Evolutionary conservation across 768 basidiomycete genomes (phyloP), one percentile per base, ranked within the genome.

Genomic region (Strobilomyces confusus): DNA sequence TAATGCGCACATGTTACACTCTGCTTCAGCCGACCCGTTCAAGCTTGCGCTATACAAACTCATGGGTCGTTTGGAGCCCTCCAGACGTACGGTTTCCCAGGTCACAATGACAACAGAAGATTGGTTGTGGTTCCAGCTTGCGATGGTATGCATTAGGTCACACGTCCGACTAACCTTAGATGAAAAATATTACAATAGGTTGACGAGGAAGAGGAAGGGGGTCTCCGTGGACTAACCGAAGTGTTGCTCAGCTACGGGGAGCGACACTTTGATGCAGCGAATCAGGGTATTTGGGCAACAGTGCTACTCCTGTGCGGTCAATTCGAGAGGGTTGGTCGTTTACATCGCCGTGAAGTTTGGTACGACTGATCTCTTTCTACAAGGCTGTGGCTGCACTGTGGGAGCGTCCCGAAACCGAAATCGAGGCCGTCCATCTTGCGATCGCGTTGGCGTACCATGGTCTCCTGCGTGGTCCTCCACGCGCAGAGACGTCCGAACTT

Each of bases 101-200:
- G 92, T 98, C 5, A 98, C 94, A 0, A 80, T 81, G 11, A 95
- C 94, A 1, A 94, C 92, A 2, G 97, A 98, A 67, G 97, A 99
- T 69, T 99, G 95, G 95, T 75, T 98, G 33, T 99, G 95, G 95
- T 86, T 95, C 76, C 95, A 99, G 72, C 79, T 98, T 14, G 79
- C 86, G 1, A 88, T 98, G 82, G 89, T 84, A 44, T 14, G 34
- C 51, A 33, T 40, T 44, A 46, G 15, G 11, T 44, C 20, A 62
- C 17, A n/a, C 1, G 15, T 32, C 44, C 5, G 52, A 48, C 57
- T 49, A 40, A 64, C 26, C 26, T 26, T 26, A 26, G 5, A 26
- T 8, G 26, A 26, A 4, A 26, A 4, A 26, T 9, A 5, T 19
- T 26, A 29, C 5, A 53, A 14, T 34, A 88, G 86, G 79, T 89